Percentiles rank a stretch among this genome's conserved stretches.
Evolutionary conservation across 345 rosid species (phyloP).

Genomic region (Carallia pectinifolia): DNA sequence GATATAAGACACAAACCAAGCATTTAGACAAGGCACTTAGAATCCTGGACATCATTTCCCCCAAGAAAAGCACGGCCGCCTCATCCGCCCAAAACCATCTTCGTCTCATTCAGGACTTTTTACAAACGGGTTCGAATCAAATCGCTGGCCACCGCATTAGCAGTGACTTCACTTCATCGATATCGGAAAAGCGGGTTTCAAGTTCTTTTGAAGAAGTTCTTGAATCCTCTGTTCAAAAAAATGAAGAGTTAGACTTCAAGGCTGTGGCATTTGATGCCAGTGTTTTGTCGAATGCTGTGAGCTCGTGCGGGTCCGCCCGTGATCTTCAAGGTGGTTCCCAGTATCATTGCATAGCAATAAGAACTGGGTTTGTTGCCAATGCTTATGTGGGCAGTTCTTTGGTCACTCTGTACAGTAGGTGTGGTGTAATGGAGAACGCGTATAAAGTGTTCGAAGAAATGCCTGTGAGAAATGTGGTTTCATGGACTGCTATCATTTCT

Average conservation of each 20-base stretch:
- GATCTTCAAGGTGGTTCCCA: conserved; percentile 53
- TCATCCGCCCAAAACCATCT: conserved; percentile 37
- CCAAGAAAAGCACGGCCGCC: conserved; percentile 19
- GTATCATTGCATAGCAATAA: conserved; percentile 58
- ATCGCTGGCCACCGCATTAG: conserved; percentile 9
- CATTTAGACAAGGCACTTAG: conserved; percentile 47
- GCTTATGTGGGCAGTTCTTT: conserved; percentile 73
- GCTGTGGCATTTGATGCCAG: conserved; percentile 34
- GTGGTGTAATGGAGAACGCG: conserved; percentile 41
- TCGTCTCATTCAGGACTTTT: conserved; percentile 52
- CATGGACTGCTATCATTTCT: conserved; percentile 80
- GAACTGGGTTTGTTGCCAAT: conserved; percentile 51
- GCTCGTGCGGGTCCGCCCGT: conserved; percentile 47
- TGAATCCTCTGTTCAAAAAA: conserved; percentile 7
- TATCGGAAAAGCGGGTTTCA: conserved; percentile 19
- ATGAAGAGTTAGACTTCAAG: conserved; percentile 19
- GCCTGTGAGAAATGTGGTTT: conserved; percentile 74
- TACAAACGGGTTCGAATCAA: conserved; percentile 35
- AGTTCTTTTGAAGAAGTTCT: conserved; percentile 35
- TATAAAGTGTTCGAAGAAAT: conserved; percentile 70
- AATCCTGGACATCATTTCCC: conserved; percentile 46
- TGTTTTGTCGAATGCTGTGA: conserved; percentile 56
- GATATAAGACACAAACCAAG: conserved; percentile 20
- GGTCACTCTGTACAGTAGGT: conserved; percentile 51
- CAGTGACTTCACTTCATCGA: conserved; percentile 14